A percentile compares a stretch with the other conserved stretches of the same genome.
These are phyloP conservation scores for Corylus heterophylla DNA, from an alignment of 306 rosid genomes.

Conservation along the genomic window DNA sequence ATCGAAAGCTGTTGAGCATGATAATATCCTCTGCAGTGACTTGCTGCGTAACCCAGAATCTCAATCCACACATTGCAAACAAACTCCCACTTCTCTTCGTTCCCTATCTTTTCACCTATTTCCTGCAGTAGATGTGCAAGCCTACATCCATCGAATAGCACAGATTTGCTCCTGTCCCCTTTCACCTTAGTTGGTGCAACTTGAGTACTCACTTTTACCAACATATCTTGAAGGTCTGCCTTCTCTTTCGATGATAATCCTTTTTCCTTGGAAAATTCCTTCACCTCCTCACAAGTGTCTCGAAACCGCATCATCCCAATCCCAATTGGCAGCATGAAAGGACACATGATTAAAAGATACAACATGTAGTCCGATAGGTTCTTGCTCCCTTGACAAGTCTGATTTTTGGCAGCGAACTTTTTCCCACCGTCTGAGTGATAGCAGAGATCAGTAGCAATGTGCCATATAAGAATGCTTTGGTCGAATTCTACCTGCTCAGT, in stretches of 20 bases:
- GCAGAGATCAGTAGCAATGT: constrained; percentile 5
- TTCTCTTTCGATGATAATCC: not conserved
- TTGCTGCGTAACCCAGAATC: constrained; percentile 9
- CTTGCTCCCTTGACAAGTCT: not conserved
- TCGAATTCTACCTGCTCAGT: not conserved
- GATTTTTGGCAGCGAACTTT: not conserved
- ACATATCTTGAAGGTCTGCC: not conserved
- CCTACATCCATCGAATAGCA: not conserved
- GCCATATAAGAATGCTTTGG: not conserved
- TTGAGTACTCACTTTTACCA: not conserved
- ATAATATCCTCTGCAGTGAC: not conserved
- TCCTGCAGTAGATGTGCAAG: constrained; percentile 7
- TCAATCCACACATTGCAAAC: constrained; percentile 13
- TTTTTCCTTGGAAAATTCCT: not conserved
- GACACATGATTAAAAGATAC: constrained; percentile 6
- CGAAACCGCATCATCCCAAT: constrained; percentile 1
- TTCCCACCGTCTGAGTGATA: not conserved
- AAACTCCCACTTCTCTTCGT: constrained; percentile 6
- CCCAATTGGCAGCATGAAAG: constrained; percentile 8
- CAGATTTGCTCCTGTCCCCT: constrained; percentile 1
- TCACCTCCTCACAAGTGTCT: constrained; percentile 11
- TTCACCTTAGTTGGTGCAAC: not conserved
- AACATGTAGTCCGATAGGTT: constrained; percentile 1
- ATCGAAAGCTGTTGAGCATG: constrained; percentile 24
- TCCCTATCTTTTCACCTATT: not conserved